Evolutionary conservation across 768 basidiomycete genomes (phyloP).

Genomic region (Kwoniella sp.): DNA sequence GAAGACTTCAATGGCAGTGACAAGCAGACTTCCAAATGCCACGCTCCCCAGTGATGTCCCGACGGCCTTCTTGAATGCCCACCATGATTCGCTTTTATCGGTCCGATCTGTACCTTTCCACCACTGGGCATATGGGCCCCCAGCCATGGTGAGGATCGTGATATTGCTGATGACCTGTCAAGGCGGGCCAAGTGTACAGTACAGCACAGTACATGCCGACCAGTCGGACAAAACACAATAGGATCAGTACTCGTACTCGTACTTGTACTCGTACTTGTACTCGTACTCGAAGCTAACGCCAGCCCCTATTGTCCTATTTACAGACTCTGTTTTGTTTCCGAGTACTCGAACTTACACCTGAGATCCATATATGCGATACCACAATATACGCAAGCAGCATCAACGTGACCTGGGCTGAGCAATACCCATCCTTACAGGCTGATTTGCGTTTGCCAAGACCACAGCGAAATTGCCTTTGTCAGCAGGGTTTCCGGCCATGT

Average conservation of each 20-base stretch:
- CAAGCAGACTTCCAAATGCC: constrained; percentile 14
- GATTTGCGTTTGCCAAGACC: background rate
- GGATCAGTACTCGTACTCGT: no score
- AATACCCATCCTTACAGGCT: constrained; percentile 3
- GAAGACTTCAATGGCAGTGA: constrained; percentile 3
- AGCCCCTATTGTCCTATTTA: no score
- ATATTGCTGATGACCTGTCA: constrained; percentile 12
- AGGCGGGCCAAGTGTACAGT: background rate
- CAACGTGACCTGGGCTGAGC: background rate
- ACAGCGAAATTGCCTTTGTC: no score
- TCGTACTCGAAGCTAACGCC: background rate
- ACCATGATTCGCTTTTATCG: constrained; percentile 3
- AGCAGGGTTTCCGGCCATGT: no score
- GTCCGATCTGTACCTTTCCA: constrained; percentile 5
- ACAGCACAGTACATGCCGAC: background rate
- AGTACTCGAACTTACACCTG: constrained; percentile 5
- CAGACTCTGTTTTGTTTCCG: no score
- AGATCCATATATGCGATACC: constrained; percentile 14
- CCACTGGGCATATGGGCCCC: constrained; percentile 14
- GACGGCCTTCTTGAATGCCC: constrained; percentile 16
- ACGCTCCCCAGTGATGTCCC: constrained; percentile 7
- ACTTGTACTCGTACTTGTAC: no score
- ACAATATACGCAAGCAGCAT: constrained; percentile 1
- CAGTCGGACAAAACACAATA: background rate
- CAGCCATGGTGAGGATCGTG: constrained; percentile 4